phyloP scores from a whole-genome alignment of 176 grass and related monocot genomes.

The Leersia perrieri region DNA sequence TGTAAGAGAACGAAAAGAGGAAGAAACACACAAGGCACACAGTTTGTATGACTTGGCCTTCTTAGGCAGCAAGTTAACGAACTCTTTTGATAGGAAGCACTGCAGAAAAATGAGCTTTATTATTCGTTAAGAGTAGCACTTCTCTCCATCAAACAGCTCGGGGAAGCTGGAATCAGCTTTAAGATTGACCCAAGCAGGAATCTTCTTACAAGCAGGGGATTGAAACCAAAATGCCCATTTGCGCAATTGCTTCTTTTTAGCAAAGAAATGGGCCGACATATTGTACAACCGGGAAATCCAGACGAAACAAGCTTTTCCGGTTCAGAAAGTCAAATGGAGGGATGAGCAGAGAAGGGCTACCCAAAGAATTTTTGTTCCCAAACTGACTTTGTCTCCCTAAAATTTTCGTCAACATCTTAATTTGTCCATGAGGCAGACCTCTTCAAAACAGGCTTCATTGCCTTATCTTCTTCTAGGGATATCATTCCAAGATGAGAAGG shows the following conservation, averaged over 20 bases:
- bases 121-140: conserved; percentile 55
- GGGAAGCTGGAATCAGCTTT: conserved; percentile 34
- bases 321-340: conserved; percentile 28
- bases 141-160: conserved; percentile 18
- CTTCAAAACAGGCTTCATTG: conserved; percentile 59
- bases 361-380: conserved; percentile 34
- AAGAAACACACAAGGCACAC: conserved; percentile 5
- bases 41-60: conserved; percentile 13
- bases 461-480: conserved; percentile 62
- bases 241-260: conserved; percentile 38
- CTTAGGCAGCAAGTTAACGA: background rate
- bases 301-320: conserved; percentile 25
- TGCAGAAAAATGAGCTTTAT: conserved; percentile 30
- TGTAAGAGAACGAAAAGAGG: background rate
- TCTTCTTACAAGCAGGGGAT: conserved; percentile 45
- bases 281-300: conserved; percentile 43
- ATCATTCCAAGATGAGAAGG: conserved; percentile 76
- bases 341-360: conserved; percentile 28
- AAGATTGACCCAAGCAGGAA: conserved; percentile 42
- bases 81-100: background rate
- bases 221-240: conserved; percentile 37
- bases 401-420: conserved; percentile 43
- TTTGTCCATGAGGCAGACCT: conserved; percentile 78
- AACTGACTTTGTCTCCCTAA: conserved; percentile 33
- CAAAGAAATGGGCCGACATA: conserved; percentile 31